Evolutionary conservation across 225 moss, liverwort and hornwort species (phyloP).

Genomic region (Marchantia paleacea): DNA sequence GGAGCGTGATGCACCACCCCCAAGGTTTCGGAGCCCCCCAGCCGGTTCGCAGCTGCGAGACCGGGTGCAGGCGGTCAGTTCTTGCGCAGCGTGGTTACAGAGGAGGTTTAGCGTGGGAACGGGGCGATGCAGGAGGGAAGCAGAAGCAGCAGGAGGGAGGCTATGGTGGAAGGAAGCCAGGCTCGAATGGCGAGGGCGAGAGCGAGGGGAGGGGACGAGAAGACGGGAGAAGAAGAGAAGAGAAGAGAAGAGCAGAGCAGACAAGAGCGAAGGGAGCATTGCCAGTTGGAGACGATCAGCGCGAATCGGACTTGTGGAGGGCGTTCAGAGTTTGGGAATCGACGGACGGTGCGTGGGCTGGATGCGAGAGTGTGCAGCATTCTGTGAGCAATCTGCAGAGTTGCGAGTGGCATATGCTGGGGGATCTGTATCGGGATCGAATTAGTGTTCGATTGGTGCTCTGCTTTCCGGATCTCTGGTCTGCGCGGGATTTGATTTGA

Average conservation of each 20-base stretch:
- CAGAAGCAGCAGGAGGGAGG: neutral
- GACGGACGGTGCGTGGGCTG: neutral
- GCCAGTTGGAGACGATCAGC: slow-evolving; percentile 2
- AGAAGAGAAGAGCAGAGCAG: neutral
- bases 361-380: neutral
- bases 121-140: neutral
- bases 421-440: slow-evolving; percentile 2
- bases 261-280: neutral
- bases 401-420: neutral
- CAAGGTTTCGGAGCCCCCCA: no score
- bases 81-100: neutral
- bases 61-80: neutral
- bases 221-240: neutral
- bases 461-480: slow-evolving; percentile 14
- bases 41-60: neutral
- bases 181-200: neutral
- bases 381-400: neutral
- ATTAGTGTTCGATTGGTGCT: slow-evolving; percentile 4
- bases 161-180: neutral
- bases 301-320: no score
- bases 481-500: slow-evolving; percentile 8
- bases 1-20: neutral
- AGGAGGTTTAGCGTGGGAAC: neutral
- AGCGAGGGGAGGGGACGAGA: neutral
- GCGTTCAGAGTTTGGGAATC: neutral